Percentiles rank a stretch among this genome's conserved stretches.
These are phyloP conservation scores for Cercis canadensis DNA, from an alignment of 306 rosid genomes.

Conservation along the genomic window DNA sequence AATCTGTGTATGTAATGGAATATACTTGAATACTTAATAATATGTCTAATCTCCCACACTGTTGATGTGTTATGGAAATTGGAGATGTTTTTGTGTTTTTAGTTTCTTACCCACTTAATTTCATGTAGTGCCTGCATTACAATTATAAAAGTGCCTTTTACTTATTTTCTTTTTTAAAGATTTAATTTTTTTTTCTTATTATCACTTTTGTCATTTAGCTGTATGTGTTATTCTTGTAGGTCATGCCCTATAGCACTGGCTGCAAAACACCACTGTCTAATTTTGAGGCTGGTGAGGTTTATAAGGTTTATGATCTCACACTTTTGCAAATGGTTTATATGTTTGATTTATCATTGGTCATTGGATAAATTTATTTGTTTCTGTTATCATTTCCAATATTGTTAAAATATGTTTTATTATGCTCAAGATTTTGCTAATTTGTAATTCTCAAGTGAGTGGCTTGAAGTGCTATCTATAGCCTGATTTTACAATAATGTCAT, in stretches of 20 bases:
- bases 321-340: constrained; percentile 23
- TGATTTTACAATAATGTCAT: neutral
- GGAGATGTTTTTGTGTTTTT: too few species aligned
- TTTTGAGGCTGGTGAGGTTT: constrained; percentile 93
- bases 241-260: constrained; percentile 98
- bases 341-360: neutral
- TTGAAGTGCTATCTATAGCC: neutral
- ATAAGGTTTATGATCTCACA: constrained; percentile 59
- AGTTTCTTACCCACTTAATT: too few species aligned
- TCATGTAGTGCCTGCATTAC: too few species aligned
- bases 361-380: neutral
- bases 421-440: neutral
- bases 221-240: constrained; percentile 52
- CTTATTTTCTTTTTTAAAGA: too few species aligned
- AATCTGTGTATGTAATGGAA: too few species aligned
- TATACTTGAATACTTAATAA: too few species aligned
- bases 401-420: neutral
- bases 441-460: neutral
- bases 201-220: constrained; percentile 1
- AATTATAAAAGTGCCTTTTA: too few species aligned
- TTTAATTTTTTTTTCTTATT: neutral
- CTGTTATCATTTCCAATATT: neutral
- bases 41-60: too few species aligned
- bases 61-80: too few species aligned
- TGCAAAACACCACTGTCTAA: constrained; percentile 93